Percentiles rank a stretch among this genome's conserved stretches.
phyloP scores from a whole-genome alignment of 805 yeast species.

The Sporopachydermia quercuum region DNA sequence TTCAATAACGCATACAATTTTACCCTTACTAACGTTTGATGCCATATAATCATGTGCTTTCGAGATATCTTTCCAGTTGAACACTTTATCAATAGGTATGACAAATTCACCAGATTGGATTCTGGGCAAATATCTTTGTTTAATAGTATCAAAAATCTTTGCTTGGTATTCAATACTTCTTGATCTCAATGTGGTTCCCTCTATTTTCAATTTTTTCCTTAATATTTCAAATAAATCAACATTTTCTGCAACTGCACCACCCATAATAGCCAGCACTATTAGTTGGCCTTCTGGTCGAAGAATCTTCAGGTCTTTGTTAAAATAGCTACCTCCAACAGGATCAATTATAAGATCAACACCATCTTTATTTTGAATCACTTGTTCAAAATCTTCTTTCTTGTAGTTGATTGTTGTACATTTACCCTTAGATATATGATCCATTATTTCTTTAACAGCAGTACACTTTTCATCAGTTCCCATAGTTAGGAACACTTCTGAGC shows the following conservation, averaged over 20 bases:
- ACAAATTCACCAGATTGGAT: constrained; percentile 12
- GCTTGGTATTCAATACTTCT: constrained; percentile 13
- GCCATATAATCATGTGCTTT: constrained; percentile 17
- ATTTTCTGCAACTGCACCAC: constrained; percentile 10
- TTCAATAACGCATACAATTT: too few relatives aligned
- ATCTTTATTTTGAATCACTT: constrained; percentile 14
- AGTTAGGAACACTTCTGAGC: constrained; percentile 21
- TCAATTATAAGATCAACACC: constrained; percentile 20
- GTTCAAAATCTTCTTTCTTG: constrained; percentile 15
- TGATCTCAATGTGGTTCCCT: constrained; percentile 18
- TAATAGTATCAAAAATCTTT: constrained; percentile 12
- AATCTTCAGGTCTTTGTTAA: constrained; percentile 11
- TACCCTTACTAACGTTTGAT: constrained; percentile 15
- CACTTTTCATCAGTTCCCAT: constrained; percentile 17
- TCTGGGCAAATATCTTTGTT: constrained; percentile 13
- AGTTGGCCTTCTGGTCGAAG: constrained; percentile 15
- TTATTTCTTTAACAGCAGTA: constrained; percentile 9
- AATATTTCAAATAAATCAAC: constrained; percentile 12
- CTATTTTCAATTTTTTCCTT: constrained; percentile 14
- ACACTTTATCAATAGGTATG: constrained; percentile 12
- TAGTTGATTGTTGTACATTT: constrained; percentile 17
- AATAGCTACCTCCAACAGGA: constrained; percentile 18
- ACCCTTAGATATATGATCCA: constrained; percentile 10
- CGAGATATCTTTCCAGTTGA: constrained; percentile 11
- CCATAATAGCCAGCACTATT: constrained; percentile 14